phyloP scores from a whole-genome alignment of 2,329 filamentous ascomycete species.

The Pseudopyricularia javanii region DNA sequence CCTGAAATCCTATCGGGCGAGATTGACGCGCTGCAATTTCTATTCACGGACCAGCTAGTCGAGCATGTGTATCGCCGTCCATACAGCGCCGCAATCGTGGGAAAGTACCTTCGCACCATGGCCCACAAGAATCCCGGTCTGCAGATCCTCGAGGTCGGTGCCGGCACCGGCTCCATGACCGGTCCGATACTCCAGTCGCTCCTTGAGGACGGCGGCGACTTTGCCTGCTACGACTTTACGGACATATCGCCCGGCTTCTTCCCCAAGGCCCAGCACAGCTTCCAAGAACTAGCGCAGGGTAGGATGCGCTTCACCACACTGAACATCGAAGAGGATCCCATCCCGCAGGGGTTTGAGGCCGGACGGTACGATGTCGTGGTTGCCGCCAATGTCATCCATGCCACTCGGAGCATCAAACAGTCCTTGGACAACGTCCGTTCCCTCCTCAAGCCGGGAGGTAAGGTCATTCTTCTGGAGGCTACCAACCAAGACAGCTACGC shows the following conservation, averaged over 20 bases:
- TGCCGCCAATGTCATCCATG: constrained; percentile 13
- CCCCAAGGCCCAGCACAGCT: constrained; percentile 14
- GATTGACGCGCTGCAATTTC: constrained; percentile 13
- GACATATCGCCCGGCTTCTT: constrained; percentile 27
- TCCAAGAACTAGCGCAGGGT: constrained; percentile 8
- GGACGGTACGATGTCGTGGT: constrained; percentile 16
- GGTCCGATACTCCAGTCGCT: constrained; percentile 10
- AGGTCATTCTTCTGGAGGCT: constrained; percentile 11
- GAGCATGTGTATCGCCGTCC: no score
- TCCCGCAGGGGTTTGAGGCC: constrained; percentile 13
- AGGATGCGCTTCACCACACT: constrained; percentile 20
- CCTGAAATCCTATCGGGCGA: constrained; percentile 8
- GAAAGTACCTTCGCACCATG: background rate
- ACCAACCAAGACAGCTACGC: constrained; percentile 2
- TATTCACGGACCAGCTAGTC: constrained; percentile 4
- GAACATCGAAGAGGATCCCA: constrained; percentile 18
- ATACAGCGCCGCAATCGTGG: no score
- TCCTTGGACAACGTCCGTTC: constrained; percentile 9
- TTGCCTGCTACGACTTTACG: constrained; percentile 19
- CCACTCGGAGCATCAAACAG: constrained; percentile 12
- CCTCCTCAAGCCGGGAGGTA: constrained; percentile 15
- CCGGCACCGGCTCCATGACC: constrained; percentile 20
- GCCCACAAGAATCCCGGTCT: constrained; percentile 18
- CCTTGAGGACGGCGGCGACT: background rate
- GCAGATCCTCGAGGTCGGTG: constrained; percentile 23